Evolutionary conservation across 192 early-diverging fungal genomes (phyloP), one percentile per base, ranked within the genome.

Genomic region (Cetraspora pellucida): DNA sequence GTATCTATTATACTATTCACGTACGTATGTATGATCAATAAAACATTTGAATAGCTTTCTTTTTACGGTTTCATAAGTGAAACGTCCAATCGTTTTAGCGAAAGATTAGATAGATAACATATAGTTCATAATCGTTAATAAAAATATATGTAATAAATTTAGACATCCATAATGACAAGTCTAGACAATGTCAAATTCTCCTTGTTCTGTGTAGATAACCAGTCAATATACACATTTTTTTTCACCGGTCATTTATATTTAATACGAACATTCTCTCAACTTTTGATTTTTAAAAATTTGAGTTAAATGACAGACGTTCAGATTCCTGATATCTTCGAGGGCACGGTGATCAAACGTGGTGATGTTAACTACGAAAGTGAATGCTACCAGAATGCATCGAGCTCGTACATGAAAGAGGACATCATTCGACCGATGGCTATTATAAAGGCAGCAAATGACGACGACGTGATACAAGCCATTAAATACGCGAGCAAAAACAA

Each of bases 401-500:
- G 58, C 55, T 78, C 77, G 49, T 66, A 78, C 47, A 28, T 71
- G 50, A 27, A 43, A 0, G 54, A 75, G 0, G 73, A 28, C 0
- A 44, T 75, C 64, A 59, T 79, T 68, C 66, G 61, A 28, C 78
- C 74, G 44, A 37, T 10, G 73, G 45, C 23, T 49, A 70, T 79
- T 45, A 79, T 79, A 58, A 69, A 79, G 28, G 46, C 78, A 65
- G 25, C 13, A 58, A 46, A 58, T 64, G 80, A 81, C 46, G 49
- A 25, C 17, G 80, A 81, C 14, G 80, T 81, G 58, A 74, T 70
- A 23, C 59, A 58, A 28, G 80, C 80, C 17, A 78, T 81, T 37
- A 68, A 81, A 2, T 75, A 74, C n/a, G 80, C 80, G 14, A 81
- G 54, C 0, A 52, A 45, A 0, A 75, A 77, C 55, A 78, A 75